Evolutionary conservation across 108 stramenopile genomes (phyloP).

Genomic region (Epipyxis sp.): DNA sequence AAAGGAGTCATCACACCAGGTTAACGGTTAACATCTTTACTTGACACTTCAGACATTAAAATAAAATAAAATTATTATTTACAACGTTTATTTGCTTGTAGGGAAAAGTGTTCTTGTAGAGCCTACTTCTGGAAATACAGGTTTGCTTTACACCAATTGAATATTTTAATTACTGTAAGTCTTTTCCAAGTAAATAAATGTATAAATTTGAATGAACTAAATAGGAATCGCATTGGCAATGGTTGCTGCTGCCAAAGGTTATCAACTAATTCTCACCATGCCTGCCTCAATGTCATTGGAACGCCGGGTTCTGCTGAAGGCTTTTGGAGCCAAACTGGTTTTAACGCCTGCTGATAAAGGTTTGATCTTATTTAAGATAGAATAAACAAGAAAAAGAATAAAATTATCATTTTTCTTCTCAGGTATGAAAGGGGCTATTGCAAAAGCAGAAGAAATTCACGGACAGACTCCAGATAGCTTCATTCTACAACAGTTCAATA

Average conservation of each 20-base stretch:
- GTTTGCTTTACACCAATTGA: too few species aligned
- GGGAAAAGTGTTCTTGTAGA: slow-evolving; percentile 12
- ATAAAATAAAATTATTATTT: too few species aligned
- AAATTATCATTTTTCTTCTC: too few species aligned
- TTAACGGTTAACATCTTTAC: too few species aligned
- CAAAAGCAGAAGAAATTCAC: slow-evolving; percentile 67
- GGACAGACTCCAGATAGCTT: slow-evolving; percentile 37
- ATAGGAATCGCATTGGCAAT: slow-evolving; percentile 83
- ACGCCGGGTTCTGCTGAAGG: slow-evolving; percentile 71
- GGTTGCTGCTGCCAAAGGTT: slow-evolving; percentile 79
- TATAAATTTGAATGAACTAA: too few species aligned
- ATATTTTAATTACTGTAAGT: too few species aligned
- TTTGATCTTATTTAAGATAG: too few species aligned
- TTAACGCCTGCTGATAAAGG: slow-evolving; percentile 60
- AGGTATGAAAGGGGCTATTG: slow-evolving; percentile 76
- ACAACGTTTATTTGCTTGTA: too few species aligned
- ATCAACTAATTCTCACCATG: slow-evolving; percentile 77
- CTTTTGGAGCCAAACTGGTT: slow-evolving; percentile 42
- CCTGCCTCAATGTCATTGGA: slow-evolving; percentile 83
- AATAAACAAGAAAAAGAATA: too few species aligned
- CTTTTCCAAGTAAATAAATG: too few species aligned
- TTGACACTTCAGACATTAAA: too few species aligned
- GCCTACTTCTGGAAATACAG: slow-evolving; percentile 22
- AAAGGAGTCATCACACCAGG: slow-evolving; percentile 63
- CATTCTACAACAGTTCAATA: slow-evolving; percentile 73